Evolutionary conservation across 768 basidiomycete species (phyloP).

Genomic region (Crucibulum laeve): DNA sequence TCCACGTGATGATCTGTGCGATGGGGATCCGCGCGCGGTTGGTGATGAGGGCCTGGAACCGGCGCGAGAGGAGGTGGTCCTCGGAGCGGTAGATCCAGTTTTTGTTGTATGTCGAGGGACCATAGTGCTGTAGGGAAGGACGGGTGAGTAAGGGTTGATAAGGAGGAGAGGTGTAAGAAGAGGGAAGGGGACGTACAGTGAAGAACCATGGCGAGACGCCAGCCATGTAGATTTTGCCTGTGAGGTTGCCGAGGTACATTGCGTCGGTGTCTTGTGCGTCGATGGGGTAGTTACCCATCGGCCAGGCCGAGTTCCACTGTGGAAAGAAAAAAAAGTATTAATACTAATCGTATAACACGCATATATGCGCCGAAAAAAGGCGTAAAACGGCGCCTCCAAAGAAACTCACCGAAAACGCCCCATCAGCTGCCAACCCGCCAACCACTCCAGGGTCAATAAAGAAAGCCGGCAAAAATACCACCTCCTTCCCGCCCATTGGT

Average conservation of each 20-base stretch:
- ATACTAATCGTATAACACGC: not conserved
- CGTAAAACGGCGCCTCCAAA: not conserved
- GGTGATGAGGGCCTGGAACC: constrained; percentile 55
- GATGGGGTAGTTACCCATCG: constrained; percentile 28
- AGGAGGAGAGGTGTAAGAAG: not conserved
- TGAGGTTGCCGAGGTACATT: constrained; percentile 19
- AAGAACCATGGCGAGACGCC: constrained; percentile 67
- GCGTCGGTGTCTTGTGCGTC: constrained; percentile 26
- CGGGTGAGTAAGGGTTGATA: not conserved
- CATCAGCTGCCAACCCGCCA: constrained; percentile 38
- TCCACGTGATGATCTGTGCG: constrained; percentile 60
- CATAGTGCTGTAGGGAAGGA: constrained; percentile 38
- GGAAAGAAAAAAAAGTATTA: constrained; percentile 1
- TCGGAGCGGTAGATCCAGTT: constrained; percentile 59
- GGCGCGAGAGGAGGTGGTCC: constrained; percentile 47
- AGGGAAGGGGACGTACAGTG: constrained; percentile 27
- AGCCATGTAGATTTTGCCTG: constrained; percentile 30
- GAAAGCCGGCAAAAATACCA: constrained; percentile 56
- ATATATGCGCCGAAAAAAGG: not conserved
- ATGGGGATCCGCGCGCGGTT: constrained; percentile 35
- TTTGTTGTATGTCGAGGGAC: constrained; percentile 46
- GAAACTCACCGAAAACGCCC: constrained; percentile 39
- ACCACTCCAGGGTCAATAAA: constrained; percentile 48
- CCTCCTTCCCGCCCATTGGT: constrained; percentile 8
- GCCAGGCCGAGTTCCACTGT: constrained; percentile 55